These are phyloP conservation scores for Panicum virgatum DNA, from an alignment of 202 grass and related monocot genomes.

Conservation along the genomic window DNA sequence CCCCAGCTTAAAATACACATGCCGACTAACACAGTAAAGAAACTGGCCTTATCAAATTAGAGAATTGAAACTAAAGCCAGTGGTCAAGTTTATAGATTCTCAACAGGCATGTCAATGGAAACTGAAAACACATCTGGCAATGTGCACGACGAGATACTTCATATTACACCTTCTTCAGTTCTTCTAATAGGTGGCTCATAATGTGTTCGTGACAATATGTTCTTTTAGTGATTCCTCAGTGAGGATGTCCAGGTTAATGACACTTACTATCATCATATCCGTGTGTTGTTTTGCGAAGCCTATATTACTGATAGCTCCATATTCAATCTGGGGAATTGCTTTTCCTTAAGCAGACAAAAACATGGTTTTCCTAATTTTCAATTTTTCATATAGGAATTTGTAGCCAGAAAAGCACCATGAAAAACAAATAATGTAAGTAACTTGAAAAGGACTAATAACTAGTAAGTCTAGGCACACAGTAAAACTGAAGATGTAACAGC, in stretches of 20 bases:
- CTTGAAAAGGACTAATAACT: background rate
- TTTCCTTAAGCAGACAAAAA: background rate
- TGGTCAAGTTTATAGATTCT: background rate
- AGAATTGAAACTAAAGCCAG: background rate
- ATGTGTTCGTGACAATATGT: background rate
- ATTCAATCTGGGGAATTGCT: background rate
- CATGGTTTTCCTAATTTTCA: background rate
- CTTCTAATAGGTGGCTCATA: background rate
- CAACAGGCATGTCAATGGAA: background rate
- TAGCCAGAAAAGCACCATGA: background rate
- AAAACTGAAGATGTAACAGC: constrained; percentile 6
- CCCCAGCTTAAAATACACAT: constrained; percentile 18
- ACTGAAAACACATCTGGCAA: background rate
- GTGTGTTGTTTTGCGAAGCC: background rate
- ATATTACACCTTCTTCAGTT: background rate
- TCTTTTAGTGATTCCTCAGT: background rate
- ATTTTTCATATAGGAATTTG: background rate
- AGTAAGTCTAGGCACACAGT: background rate
- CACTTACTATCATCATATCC: background rate
- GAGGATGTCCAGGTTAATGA: background rate
- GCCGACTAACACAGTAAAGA: background rate
- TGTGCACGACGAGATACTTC: background rate
- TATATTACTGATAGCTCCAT: constrained; percentile 6
- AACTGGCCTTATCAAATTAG: background rate
- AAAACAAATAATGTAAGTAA: background rate